Evolutionary conservation across 2,329 filamentous ascomycete species (phyloP).

Genomic region (Pseudogymnoascus sp.): DNA sequence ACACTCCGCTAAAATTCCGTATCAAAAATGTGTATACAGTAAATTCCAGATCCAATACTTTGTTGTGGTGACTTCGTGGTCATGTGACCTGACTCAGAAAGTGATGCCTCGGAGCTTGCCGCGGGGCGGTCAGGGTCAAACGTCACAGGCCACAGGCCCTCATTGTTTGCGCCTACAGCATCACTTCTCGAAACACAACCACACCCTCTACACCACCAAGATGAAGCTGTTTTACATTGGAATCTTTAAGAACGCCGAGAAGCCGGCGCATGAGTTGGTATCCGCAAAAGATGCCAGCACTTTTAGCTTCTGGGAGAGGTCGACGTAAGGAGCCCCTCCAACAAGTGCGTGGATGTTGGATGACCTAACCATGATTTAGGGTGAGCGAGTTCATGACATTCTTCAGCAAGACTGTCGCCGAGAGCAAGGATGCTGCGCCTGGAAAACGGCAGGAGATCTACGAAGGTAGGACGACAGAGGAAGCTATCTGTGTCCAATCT

Average conservation of each 20-base stretch:
- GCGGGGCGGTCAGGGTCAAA: conserved; percentile 4
- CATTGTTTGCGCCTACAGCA: conserved; percentile 6
- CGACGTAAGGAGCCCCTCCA: conserved; percentile 1
- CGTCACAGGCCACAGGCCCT: conserved; percentile 6
- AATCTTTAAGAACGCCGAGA: conserved; percentile 71
- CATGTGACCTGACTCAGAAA: conserved; percentile 7
- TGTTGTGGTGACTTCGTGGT: not conserved
- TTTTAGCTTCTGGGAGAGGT: conserved; percentile 8
- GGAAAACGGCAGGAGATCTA: conserved; percentile 80
- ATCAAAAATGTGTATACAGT: not conserved
- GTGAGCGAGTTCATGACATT: conserved; percentile 63
- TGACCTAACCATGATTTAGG: conserved; percentile 33
- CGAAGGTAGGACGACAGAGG: conserved; percentile 45
- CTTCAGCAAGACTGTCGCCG: conserved; percentile 80
- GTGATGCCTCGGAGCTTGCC: not conserved
- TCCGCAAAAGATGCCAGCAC: conserved; percentile 8
- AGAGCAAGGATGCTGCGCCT: conserved; percentile 57
- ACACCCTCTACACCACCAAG: conserved; percentile 30
- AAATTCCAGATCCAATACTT: not conserved
- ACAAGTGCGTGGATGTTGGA: conserved; percentile 14
- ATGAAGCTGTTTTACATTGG: conserved; percentile 89
- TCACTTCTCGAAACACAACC: conserved; percentile 1
- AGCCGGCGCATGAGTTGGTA: conserved; percentile 64
- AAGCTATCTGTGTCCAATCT: not conserved
- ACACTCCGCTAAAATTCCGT: not conserved